phyloP scores from a whole-genome alignment of 2,329 filamentous ascomycete species.

The Penicillium sp. region DNA sequence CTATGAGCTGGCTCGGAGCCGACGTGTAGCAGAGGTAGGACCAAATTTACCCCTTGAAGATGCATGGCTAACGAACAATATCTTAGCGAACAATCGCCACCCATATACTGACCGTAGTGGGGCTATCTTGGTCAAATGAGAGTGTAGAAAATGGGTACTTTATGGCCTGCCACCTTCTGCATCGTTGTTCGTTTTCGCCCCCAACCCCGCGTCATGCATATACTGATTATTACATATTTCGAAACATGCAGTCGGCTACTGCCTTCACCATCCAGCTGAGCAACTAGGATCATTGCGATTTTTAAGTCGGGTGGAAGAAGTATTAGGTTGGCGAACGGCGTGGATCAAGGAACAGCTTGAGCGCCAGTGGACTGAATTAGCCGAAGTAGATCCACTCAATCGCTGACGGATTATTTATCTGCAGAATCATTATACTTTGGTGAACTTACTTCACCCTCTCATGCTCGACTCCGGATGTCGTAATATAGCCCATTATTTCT shows the following conservation, averaged over 20 bases:
- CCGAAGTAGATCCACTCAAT: constrained; percentile 4
- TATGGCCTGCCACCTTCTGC: constrained; percentile 34
- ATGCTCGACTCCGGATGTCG: no score
- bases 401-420: background rate
- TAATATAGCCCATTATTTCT: no score
- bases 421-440: no score
- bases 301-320: constrained; percentile 27
- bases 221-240: constrained; percentile 1
- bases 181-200: constrained; percentile 29
- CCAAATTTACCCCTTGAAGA: background rate
- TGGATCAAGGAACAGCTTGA: constrained; percentile 32
- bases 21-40: constrained; percentile 31
- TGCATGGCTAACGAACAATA: background rate
- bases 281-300: constrained; percentile 32
- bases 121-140: constrained; percentile 35
- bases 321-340: constrained; percentile 33
- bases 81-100: constrained; percentile 30
- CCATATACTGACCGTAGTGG: constrained; percentile 32
- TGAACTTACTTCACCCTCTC: no score
- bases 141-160: constrained; percentile 36
- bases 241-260: constrained; percentile 31
- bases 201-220: no score
- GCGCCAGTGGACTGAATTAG: constrained; percentile 32
- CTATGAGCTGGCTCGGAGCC: constrained; percentile 28
- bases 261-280: constrained; percentile 28